phyloP scores from a whole-genome alignment of 108 stramenopile species.

The Ochromonas danica region DNA sequence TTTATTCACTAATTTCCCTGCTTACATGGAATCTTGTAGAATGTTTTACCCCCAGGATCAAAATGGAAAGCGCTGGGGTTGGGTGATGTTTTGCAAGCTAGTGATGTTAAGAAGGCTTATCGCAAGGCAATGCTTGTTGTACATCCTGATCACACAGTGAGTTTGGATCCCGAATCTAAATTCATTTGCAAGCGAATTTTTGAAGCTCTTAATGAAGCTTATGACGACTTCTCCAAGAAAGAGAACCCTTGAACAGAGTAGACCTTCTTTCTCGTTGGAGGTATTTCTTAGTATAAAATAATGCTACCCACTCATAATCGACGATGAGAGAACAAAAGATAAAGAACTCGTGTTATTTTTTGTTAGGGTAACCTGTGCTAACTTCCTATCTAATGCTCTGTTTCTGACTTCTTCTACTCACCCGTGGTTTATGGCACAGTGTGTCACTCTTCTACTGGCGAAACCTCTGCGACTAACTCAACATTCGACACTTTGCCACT shows the following conservation, averaged over 20 bases:
- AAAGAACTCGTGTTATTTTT: too few species aligned
- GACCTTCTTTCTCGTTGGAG: too few species aligned
- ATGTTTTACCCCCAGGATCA: conserved; percentile 78
- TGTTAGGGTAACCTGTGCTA: too few species aligned
- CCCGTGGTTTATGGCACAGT: too few species aligned
- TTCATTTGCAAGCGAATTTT: conserved; percentile 89
- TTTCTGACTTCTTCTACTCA: too few species aligned
- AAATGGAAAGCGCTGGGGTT: conserved; percentile 85
- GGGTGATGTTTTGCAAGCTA: conserved; percentile 85
- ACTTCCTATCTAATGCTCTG: too few species aligned
- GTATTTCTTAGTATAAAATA: too few species aligned
- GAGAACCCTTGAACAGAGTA: not conserved
- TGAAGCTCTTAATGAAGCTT: conserved; percentile 84
- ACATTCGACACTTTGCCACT: too few species aligned
- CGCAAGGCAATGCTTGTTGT: conserved; percentile 87
- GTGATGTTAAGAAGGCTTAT: conserved; percentile 70
- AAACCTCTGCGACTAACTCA: too few species aligned
- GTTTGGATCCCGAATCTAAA: conserved; percentile 76
- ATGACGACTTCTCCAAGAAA: conserved; percentile 60
- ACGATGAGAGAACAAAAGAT: too few species aligned
- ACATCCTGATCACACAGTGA: conserved; percentile 84
- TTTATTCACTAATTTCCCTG: not conserved
- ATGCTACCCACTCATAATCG: too few species aligned
- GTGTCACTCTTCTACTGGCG: too few species aligned
- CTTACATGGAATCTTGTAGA: conserved; percentile 37